Evolutionary conservation across 2,329 filamentous ascomycete species (phyloP).

Genomic region (Cytospora piceae): DNA sequence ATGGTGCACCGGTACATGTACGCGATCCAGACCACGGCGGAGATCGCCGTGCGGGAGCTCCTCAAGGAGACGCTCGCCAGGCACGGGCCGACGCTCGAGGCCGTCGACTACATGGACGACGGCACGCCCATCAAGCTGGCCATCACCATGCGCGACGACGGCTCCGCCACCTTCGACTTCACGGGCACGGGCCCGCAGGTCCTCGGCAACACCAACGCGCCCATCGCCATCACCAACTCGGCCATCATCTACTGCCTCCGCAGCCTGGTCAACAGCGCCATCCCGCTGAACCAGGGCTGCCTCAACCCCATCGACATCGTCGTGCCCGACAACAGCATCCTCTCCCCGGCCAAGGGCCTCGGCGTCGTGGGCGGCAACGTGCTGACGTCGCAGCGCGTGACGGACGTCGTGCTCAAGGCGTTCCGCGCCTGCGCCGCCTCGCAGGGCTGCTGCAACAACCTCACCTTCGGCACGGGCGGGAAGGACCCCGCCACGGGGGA

Average conservation of each 20-base stretch:
- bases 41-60: slow-evolving; percentile 70
- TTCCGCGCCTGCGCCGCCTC: slow-evolving; percentile 36
- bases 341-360: slow-evolving; percentile 37
- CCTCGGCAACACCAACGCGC: slow-evolving; percentile 43
- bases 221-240: slow-evolving; percentile 43
- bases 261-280: slow-evolving; percentile 40
- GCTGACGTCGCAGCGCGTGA: slow-evolving; percentile 39
- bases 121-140: slow-evolving; percentile 41
- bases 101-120: slow-evolving; percentile 47
- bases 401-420: slow-evolving; percentile 39
- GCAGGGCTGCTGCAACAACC: slow-evolving; percentile 40
- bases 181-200: slow-evolving; percentile 41
- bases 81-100: slow-evolving; percentile 41
- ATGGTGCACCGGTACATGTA: slow-evolving; percentile 80
- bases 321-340: slow-evolving; percentile 38
- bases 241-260: slow-evolving; percentile 45
- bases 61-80: slow-evolving; percentile 66
- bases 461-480: slow-evolving; percentile 41
- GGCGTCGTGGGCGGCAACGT: slow-evolving; percentile 64
- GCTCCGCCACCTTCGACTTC: slow-evolving; percentile 32
- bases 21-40: slow-evolving; percentile 76
- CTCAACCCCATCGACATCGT: slow-evolving; percentile 40
- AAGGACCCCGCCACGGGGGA: slow-evolving; percentile 36
- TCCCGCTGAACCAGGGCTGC: slow-evolving; percentile 44
- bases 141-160: slow-evolving; percentile 39